A percentile compares a stretch with the other conserved stretches of the same genome.
Conservation (phyloP, 805 yeast species). For the Pichia pseudocactophila region DNA sequence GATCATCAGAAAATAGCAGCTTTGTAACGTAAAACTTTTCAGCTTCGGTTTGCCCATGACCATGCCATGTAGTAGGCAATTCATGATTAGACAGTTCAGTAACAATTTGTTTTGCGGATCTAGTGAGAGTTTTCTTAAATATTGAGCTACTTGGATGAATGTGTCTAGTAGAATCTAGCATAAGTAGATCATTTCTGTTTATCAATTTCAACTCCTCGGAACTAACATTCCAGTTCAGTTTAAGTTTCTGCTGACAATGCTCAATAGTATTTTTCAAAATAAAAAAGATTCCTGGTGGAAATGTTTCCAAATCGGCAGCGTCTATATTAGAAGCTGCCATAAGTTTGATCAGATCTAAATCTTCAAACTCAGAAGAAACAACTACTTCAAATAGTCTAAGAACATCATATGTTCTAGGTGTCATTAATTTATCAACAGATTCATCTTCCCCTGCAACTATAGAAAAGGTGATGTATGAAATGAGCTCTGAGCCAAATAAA, state of each 20-base stretch:
- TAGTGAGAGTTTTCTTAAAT: background rate
- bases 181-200: slow-evolving; percentile 54
- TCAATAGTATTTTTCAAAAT: slow-evolving; percentile 58
- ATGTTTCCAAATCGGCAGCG: slow-evolving; percentile 48
- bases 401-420: slow-evolving; percentile 57
- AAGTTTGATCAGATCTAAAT: slow-evolving; percentile 48
- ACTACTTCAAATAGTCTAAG: slow-evolving; percentile 54
- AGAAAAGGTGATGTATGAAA: slow-evolving; percentile 56
- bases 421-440: slow-evolving; percentile 47
- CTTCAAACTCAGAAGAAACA: slow-evolving; percentile 43
- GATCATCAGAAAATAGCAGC: slow-evolving; percentile 65
- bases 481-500: slow-evolving; percentile 36
- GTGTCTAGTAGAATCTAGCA: slow-evolving; percentile 17
- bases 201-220: slow-evolving; percentile 42
- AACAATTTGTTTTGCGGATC: slow-evolving; percentile 33
- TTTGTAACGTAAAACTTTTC: slow-evolving; percentile 61
- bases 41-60: slow-evolving; percentile 60
- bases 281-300: slow-evolving; percentile 61
- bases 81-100: slow-evolving; percentile 36
- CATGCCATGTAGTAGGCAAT: slow-evolving; percentile 55
- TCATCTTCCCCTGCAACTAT: slow-evolving; percentile 56
- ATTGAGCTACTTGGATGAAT: no score
- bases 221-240: slow-evolving; percentile 35
- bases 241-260: slow-evolving; percentile 43
- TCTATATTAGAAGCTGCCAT: slow-evolving; percentile 51